Base-by-base conservation (phyloP, 116 monocot species). In the Papilionanthe hybrid region DNA sequence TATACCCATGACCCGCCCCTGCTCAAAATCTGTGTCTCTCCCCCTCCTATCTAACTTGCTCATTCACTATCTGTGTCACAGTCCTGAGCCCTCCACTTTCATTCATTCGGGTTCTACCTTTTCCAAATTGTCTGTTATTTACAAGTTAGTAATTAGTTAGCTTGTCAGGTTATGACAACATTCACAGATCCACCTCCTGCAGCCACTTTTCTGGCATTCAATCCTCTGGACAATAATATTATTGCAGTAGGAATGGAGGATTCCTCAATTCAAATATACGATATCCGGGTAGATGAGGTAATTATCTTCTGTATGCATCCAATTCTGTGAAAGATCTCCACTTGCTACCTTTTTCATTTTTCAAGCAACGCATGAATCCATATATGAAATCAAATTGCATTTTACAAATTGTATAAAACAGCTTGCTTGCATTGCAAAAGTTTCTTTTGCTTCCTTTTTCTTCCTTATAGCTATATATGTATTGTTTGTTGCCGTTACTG, bases 221-320 rank as follows among this genome's bases (percentile, higher is more conserved):
- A 98, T 43, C 97, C 97, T 25, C 97, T 92, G 77, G 97, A 98
- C 58, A 98, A 98, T 79, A 94, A 94, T 78, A 94, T 98, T 71
- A 94, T 98, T 84, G 97, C 97, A 53, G 94, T 98, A 58, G 97
- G 97, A 80, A 98, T 98, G 97, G 94, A 98, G 7, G 97, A 98
- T 86, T 94, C 97, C 55, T 88, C 90, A 6, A 91, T 98, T 78
- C 97, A 98, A 78, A 98, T 98, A 68, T 98, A 98, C 58, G 94
- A 98, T 83, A 92, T 98, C 67, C 88, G 92, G 37, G 79, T 98
- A 67, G 97, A 98, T 79, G 94, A 98, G 92, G 97, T 95, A 53
- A 15, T 13, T 17, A 15, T 53, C 53, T 53, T 53, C 12, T 17
- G 4, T 53, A 15, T 53, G 53, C 17, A 53, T 53, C 17, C 12